Evolutionary conservation across 768 basidiomycete species (phyloP), one percentile per base, ranked within the genome.

Genomic region (Leccinellum rugosiceps): DNA sequence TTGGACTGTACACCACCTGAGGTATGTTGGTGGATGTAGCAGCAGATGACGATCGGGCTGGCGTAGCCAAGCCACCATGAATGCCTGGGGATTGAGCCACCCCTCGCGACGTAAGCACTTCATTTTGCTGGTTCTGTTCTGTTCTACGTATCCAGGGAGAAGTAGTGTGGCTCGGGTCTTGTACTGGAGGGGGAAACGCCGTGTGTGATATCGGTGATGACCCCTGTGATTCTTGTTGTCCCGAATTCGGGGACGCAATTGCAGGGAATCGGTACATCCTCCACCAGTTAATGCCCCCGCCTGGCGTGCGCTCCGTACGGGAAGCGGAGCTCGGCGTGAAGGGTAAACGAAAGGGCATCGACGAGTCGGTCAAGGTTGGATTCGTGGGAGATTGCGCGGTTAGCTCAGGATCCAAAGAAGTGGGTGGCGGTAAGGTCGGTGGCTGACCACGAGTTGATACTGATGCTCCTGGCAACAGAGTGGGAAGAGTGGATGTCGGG

Each of bases 201-300:
- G 71, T 52, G 19, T 46, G 77, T 69, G 56, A 77, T 43, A 53
- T 47, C 28, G 63, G 56, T 17, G 62, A 65, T 35, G 59, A 6
- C n/a, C 52, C 68, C 48, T 56, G 60, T 8, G 44, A 30, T 14
- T 54, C 61, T 30, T 58, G 66, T 51, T 54, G 63, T 53, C 57
- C 63, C 46, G 55, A 58, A 53, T 66, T 62, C 8, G 77, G 71
- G n/a, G 80, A 75, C 14, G 74, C 61, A 61, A 90, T 86, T 38
- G 88, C 78, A 8, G 87, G 87, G 75, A 91, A 92, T n/a, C 89
- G 82, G 66, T 90, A 90, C 63, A 90, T 72, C 55, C 90, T 77
- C 90, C 90, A 92, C 83, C 89, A 88, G 66, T 92, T 92, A 56
- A 92, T 77, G 17, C 79, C 77, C 28, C 73, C 73, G 38, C 76